A percentile compares a stretch with the other conserved stretches of the same genome.
Conservation (phyloP, 805 yeast species). For the Yarrowia yakushimensis region DNA sequence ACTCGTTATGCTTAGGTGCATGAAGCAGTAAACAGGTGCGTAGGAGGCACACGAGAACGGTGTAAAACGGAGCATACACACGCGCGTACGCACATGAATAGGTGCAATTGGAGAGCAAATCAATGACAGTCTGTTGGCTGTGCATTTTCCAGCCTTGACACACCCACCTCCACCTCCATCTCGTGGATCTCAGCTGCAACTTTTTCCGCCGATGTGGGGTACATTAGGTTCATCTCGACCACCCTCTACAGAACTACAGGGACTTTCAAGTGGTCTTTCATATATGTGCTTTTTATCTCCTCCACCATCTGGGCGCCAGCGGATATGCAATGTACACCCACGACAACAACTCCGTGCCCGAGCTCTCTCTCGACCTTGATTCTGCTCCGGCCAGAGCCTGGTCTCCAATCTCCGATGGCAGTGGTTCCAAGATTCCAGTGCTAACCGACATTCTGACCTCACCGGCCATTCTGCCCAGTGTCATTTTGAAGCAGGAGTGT, state of each 20-base stretch:
- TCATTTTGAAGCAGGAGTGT: slow-evolving; percentile 18
- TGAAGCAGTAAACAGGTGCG: neutral
- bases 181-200: neutral
- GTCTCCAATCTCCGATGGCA: neutral
- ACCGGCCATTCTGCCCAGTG: slow-evolving; percentile 11
- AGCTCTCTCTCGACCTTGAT: slow-evolving; percentile 7
- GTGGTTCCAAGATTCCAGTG: neutral
- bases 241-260: slow-evolving; percentile 14
- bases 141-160: too few relatives aligned
- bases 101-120: too few relatives aligned
- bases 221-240: slow-evolving; percentile 22
- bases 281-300: slow-evolving; percentile 20
- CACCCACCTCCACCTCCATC: too few relatives aligned
- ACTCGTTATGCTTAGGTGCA: slow-evolving; percentile 8
- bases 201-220: slow-evolving; percentile 26
- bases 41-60: neutral
- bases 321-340: slow-evolving; percentile 19
- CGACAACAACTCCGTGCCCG: slow-evolving; percentile 23
- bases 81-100: too few relatives aligned
- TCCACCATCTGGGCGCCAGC: neutral
- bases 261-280: neutral
- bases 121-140: too few relatives aligned
- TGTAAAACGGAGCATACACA: neutral
- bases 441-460: slow-evolving; percentile 3
- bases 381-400: neutral